Evolutionary conservation across 1,284 basidiomycete species (phyloP).

Genomic region (Ganoderma leucocontextum): DNA sequence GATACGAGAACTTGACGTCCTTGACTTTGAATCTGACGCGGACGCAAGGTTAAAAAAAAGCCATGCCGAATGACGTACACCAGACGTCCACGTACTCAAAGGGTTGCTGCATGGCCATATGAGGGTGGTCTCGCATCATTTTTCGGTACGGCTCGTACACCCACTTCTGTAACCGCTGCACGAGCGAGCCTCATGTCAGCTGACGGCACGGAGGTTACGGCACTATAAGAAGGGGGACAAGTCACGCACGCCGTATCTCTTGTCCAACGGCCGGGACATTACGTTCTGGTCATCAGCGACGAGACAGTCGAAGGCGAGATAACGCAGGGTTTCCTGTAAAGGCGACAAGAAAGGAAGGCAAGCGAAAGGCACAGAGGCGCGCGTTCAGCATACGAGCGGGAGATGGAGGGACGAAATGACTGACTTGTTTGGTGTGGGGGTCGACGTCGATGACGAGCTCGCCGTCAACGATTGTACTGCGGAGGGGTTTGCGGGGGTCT

Average conservation of each 20-base stretch:
- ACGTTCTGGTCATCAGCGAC: conserved; percentile 89
- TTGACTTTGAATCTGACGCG: conserved; percentile 82
- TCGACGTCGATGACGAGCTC: conserved; percentile 95
- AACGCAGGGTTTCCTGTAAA: conserved; percentile 77
- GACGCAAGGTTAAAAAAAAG: not conserved
- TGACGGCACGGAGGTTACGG: conserved; percentile 21
- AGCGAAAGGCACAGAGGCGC: conserved; percentile 19
- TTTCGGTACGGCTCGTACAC: conserved; percentile 85
- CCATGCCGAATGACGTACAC: conserved; percentile 6
- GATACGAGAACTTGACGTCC: conserved; percentile 89
- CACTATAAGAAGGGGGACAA: not conserved
- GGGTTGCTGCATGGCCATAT: conserved; percentile 71
- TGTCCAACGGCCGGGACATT: conserved; percentile 84
- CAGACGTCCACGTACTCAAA: conserved; percentile 76
- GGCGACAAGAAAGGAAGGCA: conserved; percentile 7
- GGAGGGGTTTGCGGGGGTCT: conserved; percentile 67
- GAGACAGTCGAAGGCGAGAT: conserved; percentile 94
- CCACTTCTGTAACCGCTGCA: conserved; percentile 83
- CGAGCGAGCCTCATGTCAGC: conserved; percentile 19
- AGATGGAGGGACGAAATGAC: conserved; percentile 16
- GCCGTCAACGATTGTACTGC: conserved; percentile 90
- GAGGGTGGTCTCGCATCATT: conserved; percentile 74
- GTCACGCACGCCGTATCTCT: conserved; percentile 86
- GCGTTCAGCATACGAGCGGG: conserved; percentile 1
- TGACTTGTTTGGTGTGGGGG: conserved; percentile 72